phyloP scores from a whole-genome alignment of 495 filamentous ascomycete species.

The Penicillium steckii region DNA sequence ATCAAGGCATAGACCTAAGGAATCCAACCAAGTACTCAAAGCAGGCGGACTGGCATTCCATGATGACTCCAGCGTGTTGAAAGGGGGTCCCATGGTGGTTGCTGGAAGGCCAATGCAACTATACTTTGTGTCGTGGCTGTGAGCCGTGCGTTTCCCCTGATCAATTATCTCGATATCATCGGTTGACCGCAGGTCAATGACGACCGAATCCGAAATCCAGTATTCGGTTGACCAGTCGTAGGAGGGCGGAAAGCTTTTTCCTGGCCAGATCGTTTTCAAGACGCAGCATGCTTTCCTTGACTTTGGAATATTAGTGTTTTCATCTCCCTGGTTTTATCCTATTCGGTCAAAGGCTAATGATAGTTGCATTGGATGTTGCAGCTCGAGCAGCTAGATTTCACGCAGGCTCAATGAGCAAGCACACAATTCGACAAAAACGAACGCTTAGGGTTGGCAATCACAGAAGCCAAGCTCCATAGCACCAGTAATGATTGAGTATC shows the following conservation, averaged over 20 bases:
- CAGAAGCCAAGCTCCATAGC: no score
- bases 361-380: no score
- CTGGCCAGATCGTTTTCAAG: background rate
- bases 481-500: no score
- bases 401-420: no score
- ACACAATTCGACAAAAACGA: no score
- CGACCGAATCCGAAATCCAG: conserved; percentile 7
- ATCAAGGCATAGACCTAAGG: conserved; percentile 3
- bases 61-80: conserved; percentile 8
- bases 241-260: background rate
- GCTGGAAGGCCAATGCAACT: conserved; percentile 3
- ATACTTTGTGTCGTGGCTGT: conserved; percentile 1
- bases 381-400: no score
- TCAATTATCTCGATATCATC: background rate
- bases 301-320: background rate
- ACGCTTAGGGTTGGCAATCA: no score
- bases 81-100: conserved; percentile 5
- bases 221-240: conserved; percentile 6
- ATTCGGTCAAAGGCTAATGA: no score
- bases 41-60: conserved; percentile 4
- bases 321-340: no score
- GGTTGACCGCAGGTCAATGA: conserved; percentile 4
- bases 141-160: background rate
- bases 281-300: background rate
- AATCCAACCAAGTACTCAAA: conserved; percentile 4